phyloP scores from a whole-genome alignment of 225 moss, liverwort and hornwort species.

The Pseudoscleropodium purum region DNA sequence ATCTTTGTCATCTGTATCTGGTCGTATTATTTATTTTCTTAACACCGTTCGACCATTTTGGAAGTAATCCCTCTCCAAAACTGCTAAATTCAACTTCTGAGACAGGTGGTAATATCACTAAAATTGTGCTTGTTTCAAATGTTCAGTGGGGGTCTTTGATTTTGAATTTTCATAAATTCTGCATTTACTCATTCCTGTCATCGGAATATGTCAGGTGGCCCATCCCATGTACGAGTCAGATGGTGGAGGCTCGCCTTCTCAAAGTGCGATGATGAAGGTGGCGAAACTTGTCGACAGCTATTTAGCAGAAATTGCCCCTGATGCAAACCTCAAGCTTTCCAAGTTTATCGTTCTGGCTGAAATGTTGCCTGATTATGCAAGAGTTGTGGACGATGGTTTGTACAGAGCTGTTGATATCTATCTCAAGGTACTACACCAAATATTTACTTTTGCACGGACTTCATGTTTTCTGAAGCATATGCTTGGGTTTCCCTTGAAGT shows the following conservation, averaged over 20 bases:
- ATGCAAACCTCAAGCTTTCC: constrained; percentile 89
- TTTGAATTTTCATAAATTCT: neutral
- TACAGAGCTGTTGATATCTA: constrained; percentile 97
- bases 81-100: neutral
- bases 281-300: constrained; percentile 96
- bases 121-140: neutral
- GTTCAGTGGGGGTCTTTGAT: neutral
- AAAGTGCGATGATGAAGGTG: constrained; percentile 94
- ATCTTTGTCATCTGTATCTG: neutral
- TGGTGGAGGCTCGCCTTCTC: constrained; percentile 82
- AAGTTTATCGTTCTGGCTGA: constrained; percentile 87
- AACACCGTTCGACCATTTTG: neutral
- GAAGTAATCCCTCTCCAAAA: neutral
- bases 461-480: neutral
- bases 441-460: neutral
- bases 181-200: neutral
- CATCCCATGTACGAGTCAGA: constrained; percentile 92
- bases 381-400: constrained; percentile 95
- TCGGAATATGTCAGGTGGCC: constrained; percentile 27
- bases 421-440: constrained; percentile 60
- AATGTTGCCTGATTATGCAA: constrained; percentile 82
- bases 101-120: neutral
- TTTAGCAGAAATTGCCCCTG: constrained; percentile 95
- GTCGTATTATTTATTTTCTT: neutral
- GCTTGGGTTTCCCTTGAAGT: neutral